Percentiles rank a stretch among this genome's conserved stretches.
These are phyloP conservation scores for Galerina sulciceps DNA, from an alignment of 768 basidiomycete species.

Conservation along the genomic window DNA sequence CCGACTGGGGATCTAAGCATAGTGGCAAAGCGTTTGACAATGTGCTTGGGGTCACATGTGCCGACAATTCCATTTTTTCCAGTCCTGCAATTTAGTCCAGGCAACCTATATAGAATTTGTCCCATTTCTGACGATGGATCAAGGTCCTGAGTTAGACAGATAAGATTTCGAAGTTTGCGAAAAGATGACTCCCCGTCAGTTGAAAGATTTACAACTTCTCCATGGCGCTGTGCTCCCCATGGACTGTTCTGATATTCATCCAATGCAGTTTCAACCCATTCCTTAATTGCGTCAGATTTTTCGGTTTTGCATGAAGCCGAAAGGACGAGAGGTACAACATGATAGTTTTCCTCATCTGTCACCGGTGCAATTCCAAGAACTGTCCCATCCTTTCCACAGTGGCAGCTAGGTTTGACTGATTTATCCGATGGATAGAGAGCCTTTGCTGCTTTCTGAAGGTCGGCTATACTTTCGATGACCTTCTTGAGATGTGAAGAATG, in stretches of 20 bases:
- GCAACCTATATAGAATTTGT: conserved; percentile 11
- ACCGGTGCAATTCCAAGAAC: conserved; percentile 29
- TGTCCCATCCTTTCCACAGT: conserved; percentile 30
- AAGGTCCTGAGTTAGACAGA: conserved; percentile 16
- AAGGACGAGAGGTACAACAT: conserved; percentile 20
- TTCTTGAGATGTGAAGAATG: conserved; percentile 18
- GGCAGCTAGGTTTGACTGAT: conserved; percentile 7
- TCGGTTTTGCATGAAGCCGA: conserved; percentile 28
- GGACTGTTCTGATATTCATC: conserved; percentile 16
- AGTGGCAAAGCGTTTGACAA: conserved; percentile 31
- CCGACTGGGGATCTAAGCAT: conserved; percentile 20
- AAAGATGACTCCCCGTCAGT: conserved; percentile 35
- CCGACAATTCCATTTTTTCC: conserved; percentile 17
- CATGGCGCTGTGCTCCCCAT: conserved; percentile 22
- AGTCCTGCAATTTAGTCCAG: conserved; percentile 28
- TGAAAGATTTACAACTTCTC: conserved; percentile 25
- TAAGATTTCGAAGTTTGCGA: conserved; percentile 18
- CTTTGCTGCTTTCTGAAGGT: conserved; percentile 11
- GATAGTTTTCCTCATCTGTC: conserved; percentile 24
- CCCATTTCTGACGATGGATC: conserved; percentile 14
- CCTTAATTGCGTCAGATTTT: conserved; percentile 11
- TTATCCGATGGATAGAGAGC: neutral
- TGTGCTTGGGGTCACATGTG: conserved; percentile 33
- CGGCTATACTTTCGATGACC: conserved; percentile 3
- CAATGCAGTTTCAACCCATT: conserved; percentile 21